Percentiles rank a stretch among this genome's conserved stretches.
phyloP scores from a whole-genome alignment of 2,329 filamentous ascomycete genomes.

The Penicillium sp. region DNA sequence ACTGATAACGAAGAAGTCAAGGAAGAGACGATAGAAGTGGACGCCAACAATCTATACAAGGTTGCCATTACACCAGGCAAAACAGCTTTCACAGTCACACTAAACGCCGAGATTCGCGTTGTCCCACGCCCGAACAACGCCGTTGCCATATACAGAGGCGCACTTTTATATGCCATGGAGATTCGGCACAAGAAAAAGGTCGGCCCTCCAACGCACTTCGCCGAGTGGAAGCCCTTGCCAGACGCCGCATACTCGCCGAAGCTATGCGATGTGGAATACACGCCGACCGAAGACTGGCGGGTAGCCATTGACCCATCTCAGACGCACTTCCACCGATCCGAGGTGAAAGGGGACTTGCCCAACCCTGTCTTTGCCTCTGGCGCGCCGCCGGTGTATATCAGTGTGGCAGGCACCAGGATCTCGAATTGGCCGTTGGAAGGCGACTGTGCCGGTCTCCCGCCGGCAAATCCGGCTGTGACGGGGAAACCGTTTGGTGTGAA shows the following conservation, averaged over 20 bases:
- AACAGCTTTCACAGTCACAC: slow-evolving; percentile 2
- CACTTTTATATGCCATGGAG: slow-evolving; percentile 14
- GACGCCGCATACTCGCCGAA: slow-evolving; percentile 7
- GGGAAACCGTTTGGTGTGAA: slow-evolving; percentile 12
- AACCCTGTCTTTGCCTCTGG: slow-evolving; percentile 13
- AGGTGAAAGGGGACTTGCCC: slow-evolving; percentile 5
- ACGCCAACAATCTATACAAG: slow-evolving; percentile 6
- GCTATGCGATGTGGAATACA: slow-evolving; percentile 13
- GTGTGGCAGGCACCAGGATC: slow-evolving; percentile 11
- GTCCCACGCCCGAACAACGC: slow-evolving; percentile 12
- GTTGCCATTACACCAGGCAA: slow-evolving; percentile 7
- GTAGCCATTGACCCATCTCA: slow-evolving; percentile 15
- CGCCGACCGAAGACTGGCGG: slow-evolving; percentile 10
- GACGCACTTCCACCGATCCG: slow-evolving; percentile 7
- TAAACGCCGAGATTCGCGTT: slow-evolving; percentile 10
- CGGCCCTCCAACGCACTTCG: slow-evolving; percentile 10
- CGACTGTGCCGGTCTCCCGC: slow-evolving; percentile 12
- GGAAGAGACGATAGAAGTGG: slow-evolving; percentile 11
- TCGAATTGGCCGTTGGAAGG: slow-evolving; percentile 12
- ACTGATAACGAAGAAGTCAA: not conserved
- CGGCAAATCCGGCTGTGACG: slow-evolving; percentile 5
- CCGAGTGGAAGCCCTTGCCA: slow-evolving; percentile 11
- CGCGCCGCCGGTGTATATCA: slow-evolving; percentile 11
- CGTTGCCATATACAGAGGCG: slow-evolving; percentile 13
- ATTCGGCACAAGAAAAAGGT: slow-evolving; percentile 12